Conservation (phyloP, 169 alveolate genomes). For the Cystoisospora suis region DNA sequence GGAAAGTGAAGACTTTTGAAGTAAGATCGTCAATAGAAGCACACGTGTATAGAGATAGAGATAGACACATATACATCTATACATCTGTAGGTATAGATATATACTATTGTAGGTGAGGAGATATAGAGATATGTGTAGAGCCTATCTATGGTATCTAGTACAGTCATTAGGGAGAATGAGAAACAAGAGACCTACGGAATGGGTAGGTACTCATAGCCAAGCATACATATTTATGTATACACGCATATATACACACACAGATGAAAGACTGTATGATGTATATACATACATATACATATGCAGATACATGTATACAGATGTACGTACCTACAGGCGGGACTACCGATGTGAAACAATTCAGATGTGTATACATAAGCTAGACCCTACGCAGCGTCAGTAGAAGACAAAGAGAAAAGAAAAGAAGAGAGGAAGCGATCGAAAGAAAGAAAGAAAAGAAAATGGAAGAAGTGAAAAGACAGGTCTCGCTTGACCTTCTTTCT, state of each 20-base stretch:
- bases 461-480: neutral
- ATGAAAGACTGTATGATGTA: neutral
- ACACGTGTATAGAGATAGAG: neutral
- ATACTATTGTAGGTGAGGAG: neutral
- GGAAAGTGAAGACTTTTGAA: neutral
- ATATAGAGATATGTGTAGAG: neutral
- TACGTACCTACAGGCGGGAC: neutral
- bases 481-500: neutral
- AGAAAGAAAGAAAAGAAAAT: neutral
- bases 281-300: neutral
- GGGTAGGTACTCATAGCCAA: neutral
- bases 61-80: neutral
- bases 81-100: neutral
- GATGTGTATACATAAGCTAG: neutral
- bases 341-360: neutral
- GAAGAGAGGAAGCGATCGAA: neutral
- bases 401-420: neutral
- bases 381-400: neutral
- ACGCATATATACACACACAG: neutral
- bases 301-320: neutral
- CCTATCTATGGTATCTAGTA: neutral
- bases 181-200: neutral
- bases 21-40: neutral
- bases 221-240: neutral
- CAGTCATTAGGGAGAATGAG: neutral